Evolutionary conservation across 768 basidiomycete species (phyloP).

Genomic region (Clavaria fumosa): DNA sequence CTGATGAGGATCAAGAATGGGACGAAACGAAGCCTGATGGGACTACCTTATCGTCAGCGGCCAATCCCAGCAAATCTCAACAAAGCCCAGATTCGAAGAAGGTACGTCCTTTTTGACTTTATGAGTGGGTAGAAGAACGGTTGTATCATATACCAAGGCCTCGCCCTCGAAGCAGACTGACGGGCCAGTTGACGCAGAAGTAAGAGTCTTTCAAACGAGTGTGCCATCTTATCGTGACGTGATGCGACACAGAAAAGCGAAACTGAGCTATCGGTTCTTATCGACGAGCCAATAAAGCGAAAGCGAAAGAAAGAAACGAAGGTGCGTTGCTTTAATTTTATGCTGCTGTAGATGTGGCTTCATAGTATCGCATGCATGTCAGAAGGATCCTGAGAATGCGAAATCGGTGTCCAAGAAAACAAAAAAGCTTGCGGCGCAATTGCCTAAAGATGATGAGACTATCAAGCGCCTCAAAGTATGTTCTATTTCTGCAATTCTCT

Average conservation of each 20-base stretch:
- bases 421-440: conserved; percentile 17
- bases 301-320: conserved; percentile 25
- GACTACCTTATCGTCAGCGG: no score
- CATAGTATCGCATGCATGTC: conserved; percentile 3
- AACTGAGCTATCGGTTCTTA: conserved; percentile 43
- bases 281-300: conserved; percentile 40
- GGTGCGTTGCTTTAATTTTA: conserved; percentile 10
- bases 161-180: conserved; percentile 1
- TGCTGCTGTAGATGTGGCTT: not conserved
- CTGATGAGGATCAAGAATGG: no score
- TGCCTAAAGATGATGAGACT: conserved; percentile 52
- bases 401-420: conserved; percentile 19
- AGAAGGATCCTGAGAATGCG: conserved; percentile 15
- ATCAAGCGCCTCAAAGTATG: conserved; percentile 61
- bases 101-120: no score
- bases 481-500: not conserved
- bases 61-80: no score
- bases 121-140: no score
- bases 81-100: no score
- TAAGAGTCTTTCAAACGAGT: not conserved
- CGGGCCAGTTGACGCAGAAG: not conserved
- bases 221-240: conserved; percentile 5
- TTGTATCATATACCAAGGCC: no score
- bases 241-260: conserved; percentile 32
- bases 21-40: no score